These are phyloP conservation scores for Argentina anserina DNA, from an alignment of 306 rosid genomes.

Conservation along the genomic window DNA sequence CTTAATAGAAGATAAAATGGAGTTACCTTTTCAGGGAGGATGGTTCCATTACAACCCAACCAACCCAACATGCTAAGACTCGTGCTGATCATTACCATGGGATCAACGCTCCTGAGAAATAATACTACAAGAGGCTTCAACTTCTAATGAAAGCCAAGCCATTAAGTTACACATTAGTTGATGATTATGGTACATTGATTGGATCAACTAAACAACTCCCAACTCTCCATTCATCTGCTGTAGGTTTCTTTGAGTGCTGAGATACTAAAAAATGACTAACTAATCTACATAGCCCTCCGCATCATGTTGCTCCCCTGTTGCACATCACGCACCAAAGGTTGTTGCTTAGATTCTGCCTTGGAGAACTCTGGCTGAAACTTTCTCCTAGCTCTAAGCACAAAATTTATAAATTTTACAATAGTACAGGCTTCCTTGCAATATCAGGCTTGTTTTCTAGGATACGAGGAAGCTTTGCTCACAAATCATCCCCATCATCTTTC, in stretches of 20 bases:
- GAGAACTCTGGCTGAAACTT: conserved; percentile 56
- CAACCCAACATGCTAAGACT: conserved; percentile 22
- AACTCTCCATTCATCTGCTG: conserved; percentile 60
- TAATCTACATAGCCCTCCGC: conserved; percentile 75
- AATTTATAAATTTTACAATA: conserved; percentile 66
- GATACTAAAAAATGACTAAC: conserved; percentile 79
- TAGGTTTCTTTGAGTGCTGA: conserved; percentile 51
- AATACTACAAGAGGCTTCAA: conserved; percentile 28
- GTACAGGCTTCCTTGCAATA: conserved; percentile 56
- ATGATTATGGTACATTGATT: conserved; percentile 72
- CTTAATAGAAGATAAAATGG: conserved; percentile 7
- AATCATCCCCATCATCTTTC: conserved; percentile 71
- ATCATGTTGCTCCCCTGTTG: conserved; percentile 59
- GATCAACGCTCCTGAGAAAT: conserved; percentile 19
- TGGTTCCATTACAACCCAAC: conserved; percentile 26
- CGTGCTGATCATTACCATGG: conserved; percentile 13
- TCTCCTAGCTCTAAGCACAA: conserved; percentile 62
- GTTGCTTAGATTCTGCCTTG: conserved; percentile 55
- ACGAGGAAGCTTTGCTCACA: conserved; percentile 45
- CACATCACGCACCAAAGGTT: conserved; percentile 51
- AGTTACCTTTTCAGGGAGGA: conserved; percentile 27
- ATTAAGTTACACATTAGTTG: conserved; percentile 53
- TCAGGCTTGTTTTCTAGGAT: conserved; percentile 27
- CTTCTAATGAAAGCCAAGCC: conserved; percentile 40
- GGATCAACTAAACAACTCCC: conserved; percentile 59